Evolutionary conservation across 305 asterid species (phyloP).

Genomic region (Caryopteris hybrid): DNA sequence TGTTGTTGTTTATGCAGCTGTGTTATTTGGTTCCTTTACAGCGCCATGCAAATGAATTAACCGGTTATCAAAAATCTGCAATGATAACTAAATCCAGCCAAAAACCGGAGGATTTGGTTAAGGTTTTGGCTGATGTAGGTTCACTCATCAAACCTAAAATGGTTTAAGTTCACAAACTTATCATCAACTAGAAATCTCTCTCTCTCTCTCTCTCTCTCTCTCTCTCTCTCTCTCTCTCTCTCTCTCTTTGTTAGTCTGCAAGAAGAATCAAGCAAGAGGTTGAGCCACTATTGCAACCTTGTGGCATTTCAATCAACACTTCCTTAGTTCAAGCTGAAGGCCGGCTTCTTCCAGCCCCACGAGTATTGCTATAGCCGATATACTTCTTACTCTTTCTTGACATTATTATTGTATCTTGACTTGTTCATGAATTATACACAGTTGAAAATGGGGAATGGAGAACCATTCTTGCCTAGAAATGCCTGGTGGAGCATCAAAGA

Average conservation of each 20-base stretch:
- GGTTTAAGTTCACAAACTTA: neutral
- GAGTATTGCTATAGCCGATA: slow-evolving; percentile 21
- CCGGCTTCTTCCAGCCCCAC: slow-evolving; percentile 51
- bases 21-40: slow-evolving; percentile 50
- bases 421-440: slow-evolving; percentile 16
- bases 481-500: slow-evolving; percentile 63
- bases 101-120: slow-evolving; percentile 50
- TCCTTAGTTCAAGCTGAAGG: slow-evolving; percentile 46
- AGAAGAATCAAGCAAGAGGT: slow-evolving; percentile 35
- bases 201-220: neutral
- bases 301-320: slow-evolving; percentile 39
- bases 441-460: slow-evolving; percentile 65
- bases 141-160: neutral
- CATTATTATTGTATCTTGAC: neutral
- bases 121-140: slow-evolving; percentile 40
- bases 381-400: neutral
- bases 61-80: slow-evolving; percentile 39
- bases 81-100: slow-evolving; percentile 43
- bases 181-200: too few relatives aligned
- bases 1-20: slow-evolving; percentile 28
- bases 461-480: slow-evolving; percentile 45
- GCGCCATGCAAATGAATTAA: slow-evolving; percentile 32
- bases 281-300: slow-evolving; percentile 41
- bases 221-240: neutral
- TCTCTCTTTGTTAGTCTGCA: slow-evolving; percentile 23